Conservation (phyloP, 192 early-diverging fungal species). For the Linnemannia hyalina region DNA sequence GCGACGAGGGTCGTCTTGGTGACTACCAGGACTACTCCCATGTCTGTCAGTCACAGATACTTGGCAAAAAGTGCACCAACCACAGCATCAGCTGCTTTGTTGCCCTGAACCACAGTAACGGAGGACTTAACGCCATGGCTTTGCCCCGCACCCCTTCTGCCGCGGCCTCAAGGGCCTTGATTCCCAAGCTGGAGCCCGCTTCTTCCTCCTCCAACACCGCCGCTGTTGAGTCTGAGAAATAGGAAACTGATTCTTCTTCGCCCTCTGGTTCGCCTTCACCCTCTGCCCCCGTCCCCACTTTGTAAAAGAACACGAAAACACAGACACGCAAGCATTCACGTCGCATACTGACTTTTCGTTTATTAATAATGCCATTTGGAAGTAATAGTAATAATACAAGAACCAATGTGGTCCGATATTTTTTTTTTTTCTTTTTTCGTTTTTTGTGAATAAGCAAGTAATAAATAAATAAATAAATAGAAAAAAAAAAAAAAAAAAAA, state of each 20-base stretch:
- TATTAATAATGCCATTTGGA: not conserved
- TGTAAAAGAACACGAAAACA: not conserved
- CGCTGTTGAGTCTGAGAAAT: not conserved
- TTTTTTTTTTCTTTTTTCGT: not conserved
- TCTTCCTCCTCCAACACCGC: not conserved
- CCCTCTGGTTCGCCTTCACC: not conserved
- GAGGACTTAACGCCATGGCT: slow-evolving; percentile 28
- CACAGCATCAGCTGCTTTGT: slow-evolving; percentile 55
- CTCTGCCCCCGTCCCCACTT: not conserved
- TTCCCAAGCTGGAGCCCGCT: not conserved
- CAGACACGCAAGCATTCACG: not conserved
- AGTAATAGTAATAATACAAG: not conserved
- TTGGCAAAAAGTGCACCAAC: slow-evolving; percentile 46
- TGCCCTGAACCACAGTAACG: slow-evolving; percentile 48
- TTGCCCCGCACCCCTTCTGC: slow-evolving; percentile 9
- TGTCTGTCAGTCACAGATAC: slow-evolving; percentile 41
- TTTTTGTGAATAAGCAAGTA: not conserved
- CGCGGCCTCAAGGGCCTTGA: not conserved
- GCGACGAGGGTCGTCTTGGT: slow-evolving; percentile 21
- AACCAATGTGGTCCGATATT: not conserved
- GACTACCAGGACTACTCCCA: slow-evolving; percentile 52
- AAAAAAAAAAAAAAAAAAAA: not conserved
- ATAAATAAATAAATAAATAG: not conserved
- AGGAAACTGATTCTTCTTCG: not conserved
- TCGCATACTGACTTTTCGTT: not conserved